Percentiles rank a stretch among this genome's conserved stretches.
phyloP scores from a whole-genome alignment of 2,329 filamentous ascomycete species.

The Tetracladium maxilliforme region DNA sequence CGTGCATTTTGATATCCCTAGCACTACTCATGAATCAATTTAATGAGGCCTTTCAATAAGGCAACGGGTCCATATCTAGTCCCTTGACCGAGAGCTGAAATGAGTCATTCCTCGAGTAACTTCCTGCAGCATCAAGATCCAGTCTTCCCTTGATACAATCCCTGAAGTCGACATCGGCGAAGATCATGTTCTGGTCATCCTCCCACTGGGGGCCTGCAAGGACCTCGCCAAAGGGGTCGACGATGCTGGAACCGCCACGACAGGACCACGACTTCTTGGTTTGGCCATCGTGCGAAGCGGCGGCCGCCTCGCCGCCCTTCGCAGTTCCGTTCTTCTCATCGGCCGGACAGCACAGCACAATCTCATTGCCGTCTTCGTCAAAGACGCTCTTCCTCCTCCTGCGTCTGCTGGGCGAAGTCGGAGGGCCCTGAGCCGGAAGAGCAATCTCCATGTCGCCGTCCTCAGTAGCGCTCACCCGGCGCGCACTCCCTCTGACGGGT shows the following conservation, averaged over 20 bases:
- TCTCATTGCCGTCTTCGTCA: slow-evolving; percentile 39
- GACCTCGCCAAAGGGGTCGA: slow-evolving; percentile 67
- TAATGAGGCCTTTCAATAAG: too few relatives aligned
- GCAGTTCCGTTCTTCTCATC: too few relatives aligned
- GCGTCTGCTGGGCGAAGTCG: too few relatives aligned
- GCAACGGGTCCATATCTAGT: slow-evolving; percentile 39
- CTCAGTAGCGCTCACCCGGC: slow-evolving; percentile 14
- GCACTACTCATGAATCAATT: too few relatives aligned
- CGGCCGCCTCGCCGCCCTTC: too few relatives aligned
- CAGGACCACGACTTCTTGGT: too few relatives aligned
- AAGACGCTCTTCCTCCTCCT: slow-evolving; percentile 25
- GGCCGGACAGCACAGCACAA: too few relatives aligned
- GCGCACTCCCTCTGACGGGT: too few relatives aligned
- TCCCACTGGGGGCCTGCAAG: slow-evolving; percentile 77
- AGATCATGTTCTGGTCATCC: slow-evolving; percentile 44
- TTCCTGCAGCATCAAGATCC: slow-evolving; percentile 74
- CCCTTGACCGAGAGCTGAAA: slow-evolving; percentile 47
- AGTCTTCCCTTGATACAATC: slow-evolving; percentile 72
- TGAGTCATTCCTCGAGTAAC: slow-evolving; percentile 59
- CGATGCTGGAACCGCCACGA: slow-evolving; percentile 77
- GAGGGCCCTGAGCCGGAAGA: too few relatives aligned
- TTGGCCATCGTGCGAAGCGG: too few relatives aligned
- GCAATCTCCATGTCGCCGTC: slow-evolving; percentile 34
- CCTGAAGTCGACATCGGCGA: slow-evolving; percentile 69
- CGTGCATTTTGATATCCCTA: too few relatives aligned